Evolutionary conservation across 768 basidiomycete species (phyloP).

Genomic region (Boletus rubescentipes): DNA sequence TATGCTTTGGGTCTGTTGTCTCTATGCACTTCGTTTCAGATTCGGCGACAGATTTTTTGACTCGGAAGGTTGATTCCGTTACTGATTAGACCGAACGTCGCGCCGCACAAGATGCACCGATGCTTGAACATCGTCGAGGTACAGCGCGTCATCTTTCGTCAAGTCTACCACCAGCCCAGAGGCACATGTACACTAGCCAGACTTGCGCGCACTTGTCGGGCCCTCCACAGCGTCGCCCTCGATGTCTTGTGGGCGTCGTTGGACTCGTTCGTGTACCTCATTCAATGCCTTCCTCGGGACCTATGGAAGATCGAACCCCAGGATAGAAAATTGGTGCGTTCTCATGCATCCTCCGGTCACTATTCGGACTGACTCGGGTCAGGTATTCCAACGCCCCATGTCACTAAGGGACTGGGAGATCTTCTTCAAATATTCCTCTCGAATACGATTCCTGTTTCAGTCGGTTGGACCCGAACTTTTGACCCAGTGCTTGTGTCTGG

Average conservation of each 20-base stretch:
- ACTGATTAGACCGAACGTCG: not conserved
- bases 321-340: constrained; percentile 14
- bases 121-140: constrained; percentile 29
- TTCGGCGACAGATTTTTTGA: not conserved
- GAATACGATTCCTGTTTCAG: constrained; percentile 17
- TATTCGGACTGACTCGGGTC: constrained; percentile 8
- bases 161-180: constrained; percentile 3
- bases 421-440: constrained; percentile 27
- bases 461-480: not conserved
- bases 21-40: not conserved
- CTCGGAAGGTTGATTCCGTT: not conserved
- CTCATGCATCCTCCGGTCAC: not conserved
- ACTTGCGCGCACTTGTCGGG: constrained; percentile 27
- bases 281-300: constrained; percentile 29
- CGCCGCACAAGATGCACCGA: constrained; percentile 17
- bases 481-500: constrained; percentile 3
- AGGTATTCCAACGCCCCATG: constrained; percentile 28
- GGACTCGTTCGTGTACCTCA: constrained; percentile 22
- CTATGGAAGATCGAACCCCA: constrained; percentile 21
- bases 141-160: constrained; percentile 22
- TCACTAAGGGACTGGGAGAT: constrained; percentile 27
- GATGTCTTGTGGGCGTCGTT: constrained; percentile 25
- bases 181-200: constrained; percentile 15
- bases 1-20: not conserved
- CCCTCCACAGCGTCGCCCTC: constrained; percentile 22